These are phyloP conservation scores for Colletotrichum costaricense DNA, from an alignment of 2,329 filamentous ascomycete genomes.

Conservation along the genomic window DNA sequence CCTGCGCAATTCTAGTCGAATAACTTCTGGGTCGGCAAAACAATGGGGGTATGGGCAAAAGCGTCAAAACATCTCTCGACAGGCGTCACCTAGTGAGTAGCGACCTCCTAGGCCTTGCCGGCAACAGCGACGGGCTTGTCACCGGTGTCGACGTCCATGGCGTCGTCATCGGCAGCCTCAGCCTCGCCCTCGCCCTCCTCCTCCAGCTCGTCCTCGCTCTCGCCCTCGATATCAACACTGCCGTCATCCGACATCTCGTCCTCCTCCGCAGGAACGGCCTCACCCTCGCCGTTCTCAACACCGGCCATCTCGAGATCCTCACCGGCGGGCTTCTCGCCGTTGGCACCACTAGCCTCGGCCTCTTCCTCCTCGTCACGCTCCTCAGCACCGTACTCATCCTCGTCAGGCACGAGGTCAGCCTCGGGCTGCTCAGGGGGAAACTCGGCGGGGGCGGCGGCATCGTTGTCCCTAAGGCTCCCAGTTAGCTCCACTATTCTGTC, in stretches of 20 bases:
- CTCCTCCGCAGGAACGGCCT: slow-evolving; percentile 66
- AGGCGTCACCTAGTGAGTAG: slow-evolving; percentile 32
- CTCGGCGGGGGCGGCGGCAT: slow-evolving; percentile 94
- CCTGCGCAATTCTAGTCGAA: slow-evolving; percentile 25
- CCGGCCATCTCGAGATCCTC: slow-evolving; percentile 84
- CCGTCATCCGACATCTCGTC: slow-evolving; percentile 78
- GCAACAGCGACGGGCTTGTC: slow-evolving; percentile 48
- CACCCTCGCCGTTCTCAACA: slow-evolving; percentile 62
- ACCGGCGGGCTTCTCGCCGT: slow-evolving; percentile 58
- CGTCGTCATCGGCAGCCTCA: slow-evolving; percentile 53
- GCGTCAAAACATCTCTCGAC: slow-evolving; percentile 19
- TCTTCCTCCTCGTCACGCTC: slow-evolving; percentile 81
- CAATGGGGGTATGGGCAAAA: slow-evolving; percentile 35
- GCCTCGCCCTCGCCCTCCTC: slow-evolving; percentile 63
- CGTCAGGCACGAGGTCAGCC: slow-evolving; percentile 86
- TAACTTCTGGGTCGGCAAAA: slow-evolving; percentile 20
- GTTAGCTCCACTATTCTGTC: slow-evolving; percentile 19
- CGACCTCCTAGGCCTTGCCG: slow-evolving; percentile 46
- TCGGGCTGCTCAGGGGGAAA: slow-evolving; percentile 98
- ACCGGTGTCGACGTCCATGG: slow-evolving; percentile 62
- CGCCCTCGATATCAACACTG: slow-evolving; percentile 82
- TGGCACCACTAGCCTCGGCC: slow-evolving; percentile 58
- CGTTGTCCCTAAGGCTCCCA: slow-evolving; percentile 80
- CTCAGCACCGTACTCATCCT: slow-evolving; percentile 90
- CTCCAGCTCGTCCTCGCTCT: slow-evolving; percentile 78